Evolutionary conservation across 2,329 filamentous ascomycete genomes (phyloP).

Genomic region (Hymenoscyphus infarciens): DNA sequence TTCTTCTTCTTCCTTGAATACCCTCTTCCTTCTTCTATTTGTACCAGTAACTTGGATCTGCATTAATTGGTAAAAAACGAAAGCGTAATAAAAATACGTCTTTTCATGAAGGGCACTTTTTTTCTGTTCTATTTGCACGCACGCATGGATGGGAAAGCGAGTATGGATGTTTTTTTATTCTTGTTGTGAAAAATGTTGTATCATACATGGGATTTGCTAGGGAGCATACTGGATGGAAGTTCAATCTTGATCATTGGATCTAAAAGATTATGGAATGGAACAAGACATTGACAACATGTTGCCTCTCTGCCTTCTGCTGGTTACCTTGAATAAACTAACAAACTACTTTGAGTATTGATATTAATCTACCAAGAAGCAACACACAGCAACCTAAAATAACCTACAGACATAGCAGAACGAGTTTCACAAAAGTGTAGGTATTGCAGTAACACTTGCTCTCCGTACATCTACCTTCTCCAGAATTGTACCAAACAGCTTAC

Average conservation of each 20-base stretch:
- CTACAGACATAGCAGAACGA: too few relatives aligned
- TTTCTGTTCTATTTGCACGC: conserved; percentile 1
- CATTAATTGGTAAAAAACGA: background rate
- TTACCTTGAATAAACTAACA: background rate
- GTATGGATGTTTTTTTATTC: background rate
- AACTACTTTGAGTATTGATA: background rate
- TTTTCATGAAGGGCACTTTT: background rate
- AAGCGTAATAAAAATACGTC: background rate
- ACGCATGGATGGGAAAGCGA: background rate
- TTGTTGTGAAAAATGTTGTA: background rate
- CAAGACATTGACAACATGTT: background rate
- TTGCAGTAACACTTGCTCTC: too few relatives aligned
- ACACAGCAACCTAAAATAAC: too few relatives aligned
- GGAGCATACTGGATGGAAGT: background rate
- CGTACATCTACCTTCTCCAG: too few relatives aligned
- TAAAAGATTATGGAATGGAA: background rate
- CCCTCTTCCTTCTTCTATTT: conserved; percentile 10
- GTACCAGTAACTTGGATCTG: conserved; percentile 33
- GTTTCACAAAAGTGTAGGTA: too few relatives aligned
- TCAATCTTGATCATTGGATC: background rate
- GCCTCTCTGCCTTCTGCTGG: background rate
- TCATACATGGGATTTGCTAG: conserved; percentile 1
- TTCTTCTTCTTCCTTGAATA: background rate
- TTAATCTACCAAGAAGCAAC: too few relatives aligned
- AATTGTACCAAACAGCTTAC: too few relatives aligned